Conservation (phyloP, 2,329 filamentous ascomycete genomes). For the Trichoderma gracile region DNA sequence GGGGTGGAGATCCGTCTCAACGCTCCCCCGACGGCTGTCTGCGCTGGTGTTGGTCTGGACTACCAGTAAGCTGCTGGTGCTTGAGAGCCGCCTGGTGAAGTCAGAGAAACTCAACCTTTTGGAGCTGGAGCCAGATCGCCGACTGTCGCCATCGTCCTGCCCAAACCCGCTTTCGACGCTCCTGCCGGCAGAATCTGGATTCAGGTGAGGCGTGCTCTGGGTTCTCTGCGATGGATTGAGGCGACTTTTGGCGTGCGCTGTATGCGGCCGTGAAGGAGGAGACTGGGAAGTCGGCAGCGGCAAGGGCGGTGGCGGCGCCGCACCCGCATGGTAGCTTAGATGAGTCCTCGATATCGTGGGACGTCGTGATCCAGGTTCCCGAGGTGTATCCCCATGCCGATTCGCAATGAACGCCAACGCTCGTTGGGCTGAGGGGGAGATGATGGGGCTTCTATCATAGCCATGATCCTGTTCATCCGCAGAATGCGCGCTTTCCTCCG, state of each 20-base stretch:
- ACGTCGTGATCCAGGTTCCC: slow-evolving; percentile 38
- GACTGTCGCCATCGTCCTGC: slow-evolving; percentile 44
- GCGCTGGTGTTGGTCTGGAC: slow-evolving; percentile 58
- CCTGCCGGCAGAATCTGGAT: slow-evolving; percentile 34
- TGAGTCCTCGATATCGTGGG: slow-evolving; percentile 37
- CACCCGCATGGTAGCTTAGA: slow-evolving; percentile 37
- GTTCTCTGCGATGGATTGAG: slow-evolving; percentile 48
- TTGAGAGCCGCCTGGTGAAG: slow-evolving; percentile 61
- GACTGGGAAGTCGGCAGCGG: slow-evolving; percentile 18
- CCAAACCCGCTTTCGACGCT: slow-evolving; percentile 40
- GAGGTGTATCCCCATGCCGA: slow-evolving; percentile 40
- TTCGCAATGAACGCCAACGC: slow-evolving; percentile 54
- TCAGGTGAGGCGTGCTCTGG: slow-evolving; percentile 52
- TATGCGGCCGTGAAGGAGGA: slow-evolving; percentile 51
- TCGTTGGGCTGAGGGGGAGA: slow-evolving; percentile 50
- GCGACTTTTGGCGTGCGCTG: slow-evolving; percentile 52
- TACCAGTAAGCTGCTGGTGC: slow-evolving; percentile 60
- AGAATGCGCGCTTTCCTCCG: slow-evolving; percentile 44
- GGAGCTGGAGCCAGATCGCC: slow-evolving; percentile 54
- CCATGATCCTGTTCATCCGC: slow-evolving; percentile 37
- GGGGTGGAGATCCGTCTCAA: slow-evolving; percentile 46
- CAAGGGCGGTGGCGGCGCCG: slow-evolving; percentile 27
- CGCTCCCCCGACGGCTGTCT: slow-evolving; percentile 51
- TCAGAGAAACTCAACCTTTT: slow-evolving; percentile 64
- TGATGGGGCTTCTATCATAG: slow-evolving; percentile 36